Base-by-base conservation (phyloP, 2,329 filamentous ascomycete species). In the Aquanectria penicillioides region DNA sequence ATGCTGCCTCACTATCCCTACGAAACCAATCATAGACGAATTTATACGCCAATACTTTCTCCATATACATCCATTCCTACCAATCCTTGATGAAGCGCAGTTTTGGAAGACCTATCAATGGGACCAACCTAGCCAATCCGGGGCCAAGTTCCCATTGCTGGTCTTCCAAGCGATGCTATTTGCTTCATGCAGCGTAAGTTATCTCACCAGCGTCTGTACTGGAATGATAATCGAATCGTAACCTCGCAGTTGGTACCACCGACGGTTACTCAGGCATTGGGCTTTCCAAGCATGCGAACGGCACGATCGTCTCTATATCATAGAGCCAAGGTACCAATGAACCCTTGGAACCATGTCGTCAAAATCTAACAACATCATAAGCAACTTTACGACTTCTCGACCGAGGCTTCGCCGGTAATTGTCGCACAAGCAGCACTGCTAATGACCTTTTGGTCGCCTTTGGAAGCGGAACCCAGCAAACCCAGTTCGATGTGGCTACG, bases 401-500 rank as follows among this genome's bases (percentile, higher is more conserved):
- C 46, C 4, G 46, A 49, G 26, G 26, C 22, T 3, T 47, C 43
- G 6, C 28, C 43, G 3, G 18, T 17, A 12, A 28, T 36, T 12
- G 38, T 49, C 13, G 46, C 46, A n/a, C 33, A 37, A 28, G 46
- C 46, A 4, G 31, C 46, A 3, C 11, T 49, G 3, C 20, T 49
- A 9, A 18, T 49, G 25, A 49, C 46, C 33, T 37, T 49, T 23
- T 33, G 31, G 12, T 22, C 46, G 3, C 33, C 43, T 6, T 33
- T 33, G 1, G 46, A 49, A 17, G 17, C 34, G 20, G 31, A 49
- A 10, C 46, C 31, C 5, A 49, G 22, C 10, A 20, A 49, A 6
- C 33, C 33, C 28, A 49, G 38, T 25, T 37, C 46, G 18, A 49
- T 49, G 46, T 49, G 46, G 46, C 33, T 49, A 3, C 37, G 38